Base-by-base conservation (phyloP, 129 eudicot genomes). In the Flaveria robusta region DNA sequence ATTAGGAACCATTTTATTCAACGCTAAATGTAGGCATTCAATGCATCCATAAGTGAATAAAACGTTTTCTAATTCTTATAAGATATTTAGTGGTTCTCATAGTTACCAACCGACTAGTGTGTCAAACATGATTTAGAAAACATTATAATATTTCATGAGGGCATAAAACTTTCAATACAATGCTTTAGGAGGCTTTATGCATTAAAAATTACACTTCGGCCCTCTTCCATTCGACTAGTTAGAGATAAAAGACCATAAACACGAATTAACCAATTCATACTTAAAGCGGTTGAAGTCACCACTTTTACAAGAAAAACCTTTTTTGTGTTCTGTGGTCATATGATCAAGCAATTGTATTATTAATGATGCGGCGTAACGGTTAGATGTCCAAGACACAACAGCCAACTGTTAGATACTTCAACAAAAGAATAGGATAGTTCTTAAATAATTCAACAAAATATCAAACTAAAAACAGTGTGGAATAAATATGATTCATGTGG, bases 401-500 rank as follows among this genome's bases (percentile, higher is more conserved):
- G 2, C 16, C 41, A 9, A 26, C n/a, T 16, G 13, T 15, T 31
- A 64, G 31, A 66, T 74, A 58, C 58, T 9, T 15, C 58, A 26
- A 37, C 55, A 62, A 11, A 46, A 62, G 22, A 16, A 12, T 16
- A 24, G 46, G 20, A 29, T 15, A 60, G 27, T 16, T 29, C 71
- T 43, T 60, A 43, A 9, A 27, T 0, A 16, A n/a, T 45, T 13
- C 15, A 47, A 62, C 79, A 42, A 75, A 19, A 19, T 12, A 9
- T 43, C 7, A 16, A 27, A 14, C 37, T 2, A 75, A 47, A 64
- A 19, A 19, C 0, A 18, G 18, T 34, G 65, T 9, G 5, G 31
- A 26, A n/a, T 52, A 52, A 71, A 71, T 51, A 55, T 18, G 27
- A 10, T 31, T 71, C 47, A 54, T 52, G 76, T 52, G 66, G 51